Conservation (phyloP, 2,329 filamentous ascomycete genomes). For the Xylaria sp. region DNA sequence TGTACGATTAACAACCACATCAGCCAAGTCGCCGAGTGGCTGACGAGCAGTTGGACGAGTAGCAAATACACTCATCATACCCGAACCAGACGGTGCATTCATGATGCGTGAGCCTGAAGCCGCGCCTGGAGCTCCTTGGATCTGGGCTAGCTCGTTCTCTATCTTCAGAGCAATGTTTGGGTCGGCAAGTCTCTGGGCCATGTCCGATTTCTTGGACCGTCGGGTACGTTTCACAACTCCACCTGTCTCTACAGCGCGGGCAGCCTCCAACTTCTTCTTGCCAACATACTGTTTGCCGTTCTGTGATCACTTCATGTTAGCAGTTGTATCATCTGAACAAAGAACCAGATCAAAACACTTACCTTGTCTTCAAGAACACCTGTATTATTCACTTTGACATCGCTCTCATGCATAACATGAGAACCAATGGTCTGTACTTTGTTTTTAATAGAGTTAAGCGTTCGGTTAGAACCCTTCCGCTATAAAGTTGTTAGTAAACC, state of each 20-base stretch:
- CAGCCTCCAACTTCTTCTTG: not conserved
- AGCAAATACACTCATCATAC: not conserved
- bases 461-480: conserved; percentile 21
- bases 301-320: conserved; percentile 3
- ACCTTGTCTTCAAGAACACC: conserved; percentile 13
- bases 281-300: not conserved
- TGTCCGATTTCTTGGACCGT: not conserved
- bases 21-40: too few species aligned
- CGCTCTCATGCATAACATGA: not conserved
- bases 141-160: not conserved
- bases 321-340: not conserved
- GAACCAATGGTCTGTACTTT: not conserved
- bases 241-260: not conserved
- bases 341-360: not conserved
- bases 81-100: not conserved
- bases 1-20: too few species aligned
- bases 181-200: not conserved
- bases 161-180: not conserved
- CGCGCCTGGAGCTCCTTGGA: not conserved
- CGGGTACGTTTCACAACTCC: not conserved
- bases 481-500: conserved; percentile 9
- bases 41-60: not conserved
- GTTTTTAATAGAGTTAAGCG: not conserved
- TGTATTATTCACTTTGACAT: not conserved
- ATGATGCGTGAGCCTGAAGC: not conserved